Conservation (phyloP, 441 rosid species). For the Pelargonium hybrid region DNA sequence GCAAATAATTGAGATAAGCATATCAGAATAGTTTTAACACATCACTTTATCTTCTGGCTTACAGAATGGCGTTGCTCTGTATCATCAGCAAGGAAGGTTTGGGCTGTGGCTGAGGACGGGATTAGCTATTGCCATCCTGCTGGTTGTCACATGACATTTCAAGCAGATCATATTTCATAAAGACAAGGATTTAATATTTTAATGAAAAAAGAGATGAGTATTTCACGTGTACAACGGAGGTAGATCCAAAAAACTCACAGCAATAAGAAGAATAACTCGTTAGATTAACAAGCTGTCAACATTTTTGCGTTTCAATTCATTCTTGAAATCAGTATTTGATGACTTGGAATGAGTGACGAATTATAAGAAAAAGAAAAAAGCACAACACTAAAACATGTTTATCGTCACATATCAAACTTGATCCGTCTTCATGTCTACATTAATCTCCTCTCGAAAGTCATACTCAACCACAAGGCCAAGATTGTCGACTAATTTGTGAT, state of each 20-base stretch:
- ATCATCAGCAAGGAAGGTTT: slow-evolving; percentile 31
- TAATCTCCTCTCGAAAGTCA: slow-evolving; percentile 47
- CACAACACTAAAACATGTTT: slow-evolving; percentile 4
- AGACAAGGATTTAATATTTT: not conserved
- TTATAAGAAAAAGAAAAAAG: slow-evolving; percentile 3
- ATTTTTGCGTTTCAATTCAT: not conserved
- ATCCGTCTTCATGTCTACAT: slow-evolving; percentile 32
- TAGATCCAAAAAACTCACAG: not conserved
- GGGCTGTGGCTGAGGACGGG: slow-evolving; percentile 40
- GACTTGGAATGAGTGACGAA: not conserved
- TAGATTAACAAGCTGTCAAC: not conserved
- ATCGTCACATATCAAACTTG: slow-evolving; percentile 28
- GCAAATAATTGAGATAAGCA: slow-evolving; percentile 3
- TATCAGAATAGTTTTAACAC: not conserved
- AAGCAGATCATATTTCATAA: not conserved
- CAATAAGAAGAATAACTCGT: not conserved
- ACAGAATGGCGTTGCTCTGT: slow-evolving; percentile 54
- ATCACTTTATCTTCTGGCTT: slow-evolving; percentile 17
- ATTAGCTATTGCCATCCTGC: slow-evolving; percentile 38
- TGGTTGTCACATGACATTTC: slow-evolving; percentile 26
- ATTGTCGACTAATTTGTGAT: slow-evolving; percentile 85
- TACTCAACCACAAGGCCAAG: slow-evolving; percentile 76
- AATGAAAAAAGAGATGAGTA: not conserved
- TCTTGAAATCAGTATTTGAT: not conserved
- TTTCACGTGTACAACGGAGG: not conserved